Evolutionary conservation across 768 basidiomycete species (phyloP).

Genomic region (Clitopilus passeckerianus): DNA sequence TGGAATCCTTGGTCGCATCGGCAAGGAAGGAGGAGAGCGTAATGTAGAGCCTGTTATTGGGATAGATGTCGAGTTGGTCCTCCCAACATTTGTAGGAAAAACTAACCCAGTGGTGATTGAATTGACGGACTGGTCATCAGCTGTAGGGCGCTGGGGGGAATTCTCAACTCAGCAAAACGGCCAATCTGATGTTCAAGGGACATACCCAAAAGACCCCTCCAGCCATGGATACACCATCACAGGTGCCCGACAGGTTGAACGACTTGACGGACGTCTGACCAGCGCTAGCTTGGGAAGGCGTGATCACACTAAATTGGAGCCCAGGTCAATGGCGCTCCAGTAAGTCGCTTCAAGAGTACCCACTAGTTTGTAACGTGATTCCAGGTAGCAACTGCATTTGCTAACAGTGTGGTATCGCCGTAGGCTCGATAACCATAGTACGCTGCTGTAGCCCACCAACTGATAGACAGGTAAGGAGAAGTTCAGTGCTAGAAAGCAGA

Average conservation of each 20-base stretch:
- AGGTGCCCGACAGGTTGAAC: slow-evolving; percentile 35
- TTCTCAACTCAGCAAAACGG: neutral
- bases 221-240: slow-evolving; percentile 44
- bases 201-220: slow-evolving; percentile 54
- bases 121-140: slow-evolving; percentile 37
- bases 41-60: neutral
- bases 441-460: slow-evolving; percentile 55
- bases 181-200: neutral
- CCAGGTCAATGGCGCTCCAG: neutral
- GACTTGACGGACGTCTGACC: slow-evolving; percentile 33
- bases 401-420: slow-evolving; percentile 32
- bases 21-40: slow-evolving; percentile 42
- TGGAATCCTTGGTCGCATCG: slow-evolving; percentile 36
- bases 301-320: slow-evolving; percentile 31
- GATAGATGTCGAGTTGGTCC: too few species aligned
- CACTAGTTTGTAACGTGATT: slow-evolving; percentile 41
- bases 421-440: slow-evolving; percentile 46
- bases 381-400: slow-evolving; percentile 44
- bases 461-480: slow-evolving; percentile 4
- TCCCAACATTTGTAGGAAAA: slow-evolving; percentile 30
- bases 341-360: slow-evolving; percentile 8
- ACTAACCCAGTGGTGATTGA: slow-evolving; percentile 48
- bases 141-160: slow-evolving; percentile 35
- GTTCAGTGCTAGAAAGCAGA: neutral
- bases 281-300: slow-evolving; percentile 30